Evolutionary conservation across 2,329 filamentous ascomycete genomes (phyloP).

Genomic region (Hyphodiscus sp.): DNA sequence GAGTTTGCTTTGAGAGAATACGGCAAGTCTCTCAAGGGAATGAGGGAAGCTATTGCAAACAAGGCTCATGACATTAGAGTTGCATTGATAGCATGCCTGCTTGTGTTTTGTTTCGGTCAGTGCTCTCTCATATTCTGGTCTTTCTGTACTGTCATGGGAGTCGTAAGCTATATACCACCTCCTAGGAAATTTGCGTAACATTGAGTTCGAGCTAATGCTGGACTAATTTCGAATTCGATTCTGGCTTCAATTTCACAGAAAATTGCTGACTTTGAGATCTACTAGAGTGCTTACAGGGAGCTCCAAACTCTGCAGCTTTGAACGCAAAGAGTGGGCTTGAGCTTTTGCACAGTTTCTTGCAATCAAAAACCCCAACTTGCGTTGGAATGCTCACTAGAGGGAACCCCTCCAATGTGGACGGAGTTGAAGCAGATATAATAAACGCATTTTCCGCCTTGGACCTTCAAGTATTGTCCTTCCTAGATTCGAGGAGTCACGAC

Average conservation of each 20-base stretch:
- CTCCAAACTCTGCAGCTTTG: slow-evolving; percentile 5
- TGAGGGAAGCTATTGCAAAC: slow-evolving; percentile 9
- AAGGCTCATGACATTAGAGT: slow-evolving; percentile 6
- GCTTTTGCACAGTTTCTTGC: slow-evolving; percentile 5
- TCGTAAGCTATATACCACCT: too few species aligned
- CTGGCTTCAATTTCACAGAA: too few species aligned
- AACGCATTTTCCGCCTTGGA: slow-evolving; percentile 9
- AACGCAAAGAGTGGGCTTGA: slow-evolving; percentile 12
- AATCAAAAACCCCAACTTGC: background rate
- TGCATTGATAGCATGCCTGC: slow-evolving; percentile 12
- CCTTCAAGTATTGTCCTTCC: slow-evolving; percentile 8
- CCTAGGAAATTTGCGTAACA: too few species aligned
- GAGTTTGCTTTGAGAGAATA: slow-evolving; percentile 14
- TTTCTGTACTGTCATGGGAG: too few species aligned
- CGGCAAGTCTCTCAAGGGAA: slow-evolving; percentile 7
- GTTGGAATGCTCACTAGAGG: background rate
- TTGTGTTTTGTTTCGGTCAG: slow-evolving; percentile 13
- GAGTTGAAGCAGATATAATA: slow-evolving; percentile 7
- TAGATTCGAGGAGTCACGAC: background rate
- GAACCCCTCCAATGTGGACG: background rate
- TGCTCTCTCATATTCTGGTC: too few species aligned
- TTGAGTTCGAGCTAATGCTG: too few species aligned
- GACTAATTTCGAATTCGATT: too few species aligned
- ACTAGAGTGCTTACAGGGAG: slow-evolving; percentile 8
- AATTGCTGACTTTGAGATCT: too few species aligned